These are phyloP conservation scores for Alisma plantagoaquatica DNA, from an alignment of 106 monocot genomes.

Conservation along the genomic window DNA sequence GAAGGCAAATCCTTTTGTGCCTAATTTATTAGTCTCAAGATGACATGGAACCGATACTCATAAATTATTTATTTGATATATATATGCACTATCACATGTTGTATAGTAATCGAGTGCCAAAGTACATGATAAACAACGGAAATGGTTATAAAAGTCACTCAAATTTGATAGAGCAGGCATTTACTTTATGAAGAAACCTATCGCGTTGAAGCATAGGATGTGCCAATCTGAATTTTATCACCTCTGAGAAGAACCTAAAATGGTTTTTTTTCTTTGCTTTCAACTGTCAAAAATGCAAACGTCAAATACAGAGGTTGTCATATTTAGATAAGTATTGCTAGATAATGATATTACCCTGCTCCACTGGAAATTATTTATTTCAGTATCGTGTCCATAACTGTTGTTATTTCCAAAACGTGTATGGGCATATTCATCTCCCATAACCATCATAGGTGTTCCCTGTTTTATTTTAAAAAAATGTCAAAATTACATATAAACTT, in stretches of 20 bases:
- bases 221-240: conserved; percentile 69
- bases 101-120: too few relatives aligned
- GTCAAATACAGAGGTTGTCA: conserved; percentile 1
- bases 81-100: too few relatives aligned
- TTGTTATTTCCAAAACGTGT: conserved; percentile 97
- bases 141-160: too few relatives aligned
- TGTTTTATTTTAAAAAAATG: conserved; percentile 11
- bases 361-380: conserved; percentile 92
- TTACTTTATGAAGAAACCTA: conserved; percentile 70
- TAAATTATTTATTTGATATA: too few relatives aligned
- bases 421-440: conserved; percentile 99
- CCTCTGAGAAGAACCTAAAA: conserved; percentile 84
- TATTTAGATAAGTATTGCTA: too few relatives aligned
- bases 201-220: conserved; percentile 50
- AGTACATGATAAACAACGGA: too few relatives aligned
- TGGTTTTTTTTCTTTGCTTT: conserved; percentile 47
- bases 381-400: conserved; percentile 94
- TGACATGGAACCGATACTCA: too few relatives aligned
- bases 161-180: too few relatives aligned
- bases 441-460: conserved; percentile 97
- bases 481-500: too few relatives aligned
- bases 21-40: too few relatives aligned
- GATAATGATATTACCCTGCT: conserved; percentile 53
- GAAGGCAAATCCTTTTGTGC: too few relatives aligned
- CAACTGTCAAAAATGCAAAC: conserved; percentile 37